Percentiles rank a stretch among this genome's conserved stretches.
phyloP scores from a whole-genome alignment of 2,329 filamentous ascomycete genomes.

The Trichoderma arundinaceum region DNA sequence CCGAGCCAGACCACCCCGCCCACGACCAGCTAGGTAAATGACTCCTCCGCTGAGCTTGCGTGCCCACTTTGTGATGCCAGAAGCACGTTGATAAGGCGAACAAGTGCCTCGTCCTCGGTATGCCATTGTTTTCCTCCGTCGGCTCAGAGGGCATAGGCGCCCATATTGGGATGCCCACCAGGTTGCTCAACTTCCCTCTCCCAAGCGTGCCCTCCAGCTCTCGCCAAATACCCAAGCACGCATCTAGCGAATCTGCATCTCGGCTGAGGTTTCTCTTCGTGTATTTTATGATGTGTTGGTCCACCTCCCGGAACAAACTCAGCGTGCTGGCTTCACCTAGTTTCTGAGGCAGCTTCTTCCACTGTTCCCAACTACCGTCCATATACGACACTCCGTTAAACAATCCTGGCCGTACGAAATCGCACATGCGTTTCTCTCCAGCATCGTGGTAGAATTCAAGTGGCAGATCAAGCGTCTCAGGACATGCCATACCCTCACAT shows the following conservation, averaged over 20 bases:
- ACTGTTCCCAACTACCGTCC: conserved; percentile 46
- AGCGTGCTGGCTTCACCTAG: conserved; percentile 43
- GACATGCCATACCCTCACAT: conserved; percentile 48
- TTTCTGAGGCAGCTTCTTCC: conserved; percentile 42
- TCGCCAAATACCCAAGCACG: conserved; percentile 43
- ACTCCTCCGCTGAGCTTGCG: conserved; percentile 37
- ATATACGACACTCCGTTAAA: conserved; percentile 46
- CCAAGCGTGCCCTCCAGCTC: conserved; percentile 43
- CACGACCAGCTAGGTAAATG: conserved; percentile 48
- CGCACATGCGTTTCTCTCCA: conserved; percentile 45
- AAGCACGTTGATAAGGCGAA: conserved; percentile 46
- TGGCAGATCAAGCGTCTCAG: conserved; percentile 44
- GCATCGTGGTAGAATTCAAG: conserved; percentile 43
- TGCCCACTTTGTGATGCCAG: conserved; percentile 44
- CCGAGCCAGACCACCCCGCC: conserved; percentile 46
- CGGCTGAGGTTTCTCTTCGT: conserved; percentile 40
- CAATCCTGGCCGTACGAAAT: conserved; percentile 45
- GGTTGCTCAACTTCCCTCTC: conserved; percentile 40
- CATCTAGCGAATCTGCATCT: conserved; percentile 44
- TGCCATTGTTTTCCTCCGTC: not conserved
- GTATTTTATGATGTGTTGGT: conserved; percentile 45
- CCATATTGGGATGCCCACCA: conserved; percentile 45
- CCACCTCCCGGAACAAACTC: conserved; percentile 45
- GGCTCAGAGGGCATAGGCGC: conserved; percentile 35
- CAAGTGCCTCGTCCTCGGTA: conserved; percentile 42